These are phyloP conservation scores for Globisporangium orthogonon DNA, from an alignment of 352 stramenopile genomes.

Conservation along the genomic window DNA sequence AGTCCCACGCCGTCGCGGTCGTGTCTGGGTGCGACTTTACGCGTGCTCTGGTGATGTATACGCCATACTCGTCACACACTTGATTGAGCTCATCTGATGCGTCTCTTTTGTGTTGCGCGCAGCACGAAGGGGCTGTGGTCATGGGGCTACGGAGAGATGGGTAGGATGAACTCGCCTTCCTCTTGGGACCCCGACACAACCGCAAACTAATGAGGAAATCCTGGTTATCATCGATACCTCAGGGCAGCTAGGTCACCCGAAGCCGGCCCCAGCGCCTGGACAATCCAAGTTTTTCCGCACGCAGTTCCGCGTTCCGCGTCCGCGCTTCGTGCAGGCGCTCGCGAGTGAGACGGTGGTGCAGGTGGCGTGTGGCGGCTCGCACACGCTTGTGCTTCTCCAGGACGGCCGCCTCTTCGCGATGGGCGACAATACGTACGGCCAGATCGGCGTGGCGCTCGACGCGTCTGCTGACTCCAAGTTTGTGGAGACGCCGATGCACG, in stretches of 20 bases:
- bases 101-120: neutral
- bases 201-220: too few relatives aligned
- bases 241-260: constrained; percentile 66
- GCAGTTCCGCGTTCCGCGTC: constrained; percentile 64
- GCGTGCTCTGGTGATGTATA: neutral
- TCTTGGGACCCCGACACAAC: too few relatives aligned
- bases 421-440: constrained; percentile 70
- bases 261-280: constrained; percentile 32
- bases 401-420: constrained; percentile 60
- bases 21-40: constrained; percentile 30
- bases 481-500: constrained; percentile 29
- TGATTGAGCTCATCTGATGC: neutral
- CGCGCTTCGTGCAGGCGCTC: constrained; percentile 61
- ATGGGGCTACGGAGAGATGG: constrained; percentile 65
- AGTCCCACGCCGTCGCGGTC: constrained; percentile 47
- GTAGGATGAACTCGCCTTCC: too few relatives aligned
- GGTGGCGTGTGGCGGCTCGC: constrained; percentile 59
- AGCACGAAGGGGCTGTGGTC: constrained; percentile 69
- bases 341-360: constrained; percentile 43
- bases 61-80: neutral
- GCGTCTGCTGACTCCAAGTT: constrained; percentile 22
- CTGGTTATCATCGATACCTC: neutral
- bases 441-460: constrained; percentile 35
- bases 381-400: constrained; percentile 61
- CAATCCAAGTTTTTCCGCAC: constrained; percentile 80